Evolutionary conservation across 305 asterid genomes (phyloP).

Genomic region (Caryopteris hybrid): DNA sequence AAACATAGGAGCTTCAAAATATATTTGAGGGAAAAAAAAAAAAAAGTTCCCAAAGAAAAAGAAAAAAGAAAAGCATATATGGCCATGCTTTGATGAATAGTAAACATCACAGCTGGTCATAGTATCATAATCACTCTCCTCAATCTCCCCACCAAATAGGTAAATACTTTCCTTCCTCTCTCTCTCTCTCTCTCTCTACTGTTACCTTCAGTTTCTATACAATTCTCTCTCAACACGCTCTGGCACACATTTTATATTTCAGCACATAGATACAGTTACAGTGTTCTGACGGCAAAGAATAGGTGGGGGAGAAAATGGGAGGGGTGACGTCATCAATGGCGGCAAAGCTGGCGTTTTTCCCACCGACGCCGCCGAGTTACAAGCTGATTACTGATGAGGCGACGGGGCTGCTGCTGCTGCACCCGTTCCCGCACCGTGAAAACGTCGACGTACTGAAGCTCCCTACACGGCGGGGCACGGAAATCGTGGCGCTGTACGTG

Average conservation of each 20-base stretch:
- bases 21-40: background rate
- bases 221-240: conserved; percentile 5
- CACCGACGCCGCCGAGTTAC: conserved; percentile 88
- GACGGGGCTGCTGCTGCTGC: conserved; percentile 62
- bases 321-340: conserved; percentile 99
- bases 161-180: background rate
- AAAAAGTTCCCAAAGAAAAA: background rate
- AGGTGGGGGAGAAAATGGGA: conserved; percentile 45
- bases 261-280: conserved; percentile 19
- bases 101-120: conserved; percentile 38
- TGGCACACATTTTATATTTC: conserved; percentile 5
- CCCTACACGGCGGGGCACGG: conserved; percentile 74
- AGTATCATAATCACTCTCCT: conserved; percentile 30
- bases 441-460: conserved; percentile 82
- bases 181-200: background rate
- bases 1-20: background rate
- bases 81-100: conserved; percentile 38
- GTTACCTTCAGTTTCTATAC: conserved; percentile 14
- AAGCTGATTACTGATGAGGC: conserved; percentile 51
- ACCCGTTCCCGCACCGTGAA: conserved; percentile 85
- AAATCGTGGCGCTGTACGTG: conserved; percentile 73
- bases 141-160: conserved; percentile 24
- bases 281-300: conserved; percentile 18
- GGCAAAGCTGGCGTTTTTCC: conserved; percentile 92
- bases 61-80: conserved; percentile 17